These are phyloP conservation scores for Rhodosporidiobolus odoratus DNA, from an alignment of 768 basidiomycete species.

Conservation along the genomic window DNA sequence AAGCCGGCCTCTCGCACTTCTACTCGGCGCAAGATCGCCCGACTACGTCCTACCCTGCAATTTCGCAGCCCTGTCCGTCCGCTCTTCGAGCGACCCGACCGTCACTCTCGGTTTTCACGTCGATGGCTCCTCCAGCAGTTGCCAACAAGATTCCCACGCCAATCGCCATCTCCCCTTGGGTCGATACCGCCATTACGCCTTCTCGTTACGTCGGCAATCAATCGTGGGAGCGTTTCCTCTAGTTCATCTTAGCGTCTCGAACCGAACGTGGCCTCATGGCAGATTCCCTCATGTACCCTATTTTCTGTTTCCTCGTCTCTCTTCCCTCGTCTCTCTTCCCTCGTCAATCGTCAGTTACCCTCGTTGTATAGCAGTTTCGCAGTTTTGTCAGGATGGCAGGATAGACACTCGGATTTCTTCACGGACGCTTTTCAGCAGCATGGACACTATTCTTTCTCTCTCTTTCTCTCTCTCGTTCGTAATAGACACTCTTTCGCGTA, in stretches of 20 bases:
- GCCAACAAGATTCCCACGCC: background rate
- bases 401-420: no score
- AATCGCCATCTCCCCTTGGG: conserved; percentile 16
- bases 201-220: conserved; percentile 16
- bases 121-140: background rate
- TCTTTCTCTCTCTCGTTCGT: background rate
- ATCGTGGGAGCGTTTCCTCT: conserved; percentile 1
- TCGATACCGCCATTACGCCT: conserved; percentile 25
- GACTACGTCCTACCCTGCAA: background rate
- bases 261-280: background rate
- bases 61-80: background rate
- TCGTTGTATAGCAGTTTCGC: background rate
- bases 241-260: no score
- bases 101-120: conserved; percentile 6
- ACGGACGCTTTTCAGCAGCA: background rate
- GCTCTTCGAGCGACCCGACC: conserved; percentile 1
- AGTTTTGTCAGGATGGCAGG: no score
- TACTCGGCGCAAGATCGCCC: no score
- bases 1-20: no score
- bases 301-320: no score
- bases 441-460: background rate
- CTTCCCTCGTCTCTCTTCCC: background rate
- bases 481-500: conserved; percentile 5
- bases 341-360: no score
- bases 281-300: background rate